A percentile compares a stretch with the other conserved stretches of the same genome.
These are phyloP conservation scores for Candida corydali DNA, from an alignment of 805 yeast species.

Conservation along the genomic window DNA sequence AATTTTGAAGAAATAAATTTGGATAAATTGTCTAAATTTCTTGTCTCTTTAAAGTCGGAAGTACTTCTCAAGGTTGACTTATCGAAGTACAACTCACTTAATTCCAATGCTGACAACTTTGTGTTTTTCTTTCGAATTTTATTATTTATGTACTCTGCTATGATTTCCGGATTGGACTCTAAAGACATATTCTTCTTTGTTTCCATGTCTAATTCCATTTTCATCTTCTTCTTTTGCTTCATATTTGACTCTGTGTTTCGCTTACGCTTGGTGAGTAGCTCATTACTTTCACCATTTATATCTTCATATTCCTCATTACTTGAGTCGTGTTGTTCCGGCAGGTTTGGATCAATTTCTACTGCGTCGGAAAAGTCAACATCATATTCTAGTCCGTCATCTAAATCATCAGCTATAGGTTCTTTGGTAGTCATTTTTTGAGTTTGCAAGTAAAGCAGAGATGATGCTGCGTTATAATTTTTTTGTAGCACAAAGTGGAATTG, in stretches of 20 bases:
- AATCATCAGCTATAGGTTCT: slow-evolving; percentile 51
- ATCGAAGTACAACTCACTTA: slow-evolving; percentile 59
- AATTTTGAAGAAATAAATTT: slow-evolving; percentile 52
- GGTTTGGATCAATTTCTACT: too few species aligned
- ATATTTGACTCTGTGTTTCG: slow-evolving; percentile 35
- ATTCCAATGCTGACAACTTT: slow-evolving; percentile 71
- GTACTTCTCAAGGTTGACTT: slow-evolving; percentile 59
- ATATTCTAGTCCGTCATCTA: slow-evolving; percentile 75
- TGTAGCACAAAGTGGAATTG: slow-evolving; percentile 3
- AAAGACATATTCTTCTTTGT: slow-evolving; percentile 53
- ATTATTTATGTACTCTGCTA: slow-evolving; percentile 65
- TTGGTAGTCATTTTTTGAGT: background rate
- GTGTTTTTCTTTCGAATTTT: slow-evolving; percentile 57
- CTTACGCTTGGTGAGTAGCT: slow-evolving; percentile 7
- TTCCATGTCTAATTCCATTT: slow-evolving; percentile 60
- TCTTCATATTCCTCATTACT: slow-evolving; percentile 18
- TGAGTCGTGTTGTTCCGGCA: too few species aligned
- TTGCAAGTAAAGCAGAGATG: background rate
- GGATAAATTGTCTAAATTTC: slow-evolving; percentile 54
- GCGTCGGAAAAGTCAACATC: slow-evolving; percentile 38
- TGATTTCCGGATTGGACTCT: slow-evolving; percentile 48
- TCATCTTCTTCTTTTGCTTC: slow-evolving; percentile 61
- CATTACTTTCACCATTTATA: slow-evolving; percentile 12
- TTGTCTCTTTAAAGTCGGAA: slow-evolving; percentile 46
- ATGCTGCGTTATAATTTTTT: background rate